Evolutionary conservation across 2,329 filamentous ascomycete species (phyloP).

Genomic region (Sclerotinia minor): DNA sequence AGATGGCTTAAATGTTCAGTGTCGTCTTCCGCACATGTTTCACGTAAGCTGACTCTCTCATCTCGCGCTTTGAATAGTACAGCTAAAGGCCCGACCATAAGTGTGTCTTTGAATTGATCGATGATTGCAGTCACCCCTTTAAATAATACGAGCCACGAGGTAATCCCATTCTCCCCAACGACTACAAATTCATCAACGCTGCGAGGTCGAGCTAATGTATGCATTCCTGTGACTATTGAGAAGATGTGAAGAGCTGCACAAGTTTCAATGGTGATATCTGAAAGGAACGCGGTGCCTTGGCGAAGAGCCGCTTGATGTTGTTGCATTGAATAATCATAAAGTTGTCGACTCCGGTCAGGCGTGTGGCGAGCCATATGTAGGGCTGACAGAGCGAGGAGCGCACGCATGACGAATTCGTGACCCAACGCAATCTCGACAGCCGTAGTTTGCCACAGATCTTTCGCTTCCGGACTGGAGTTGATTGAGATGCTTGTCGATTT

Average conservation of each 20-base stretch:
- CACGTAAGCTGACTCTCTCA: background rate
- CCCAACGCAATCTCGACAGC: constrained; percentile 47
- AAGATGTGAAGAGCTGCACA: constrained; percentile 42
- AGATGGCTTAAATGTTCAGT: background rate
- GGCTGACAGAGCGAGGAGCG: constrained; percentile 49
- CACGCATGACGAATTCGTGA: constrained; percentile 48
- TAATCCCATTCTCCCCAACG: constrained; percentile 37
- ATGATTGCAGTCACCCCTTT: background rate
- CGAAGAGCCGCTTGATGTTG: constrained; percentile 39
- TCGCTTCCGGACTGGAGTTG: constrained; percentile 44
- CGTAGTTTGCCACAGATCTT: constrained; percentile 48
- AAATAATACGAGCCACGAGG: constrained; percentile 43
- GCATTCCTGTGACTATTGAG: constrained; percentile 42
- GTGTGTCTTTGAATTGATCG: constrained; percentile 6
- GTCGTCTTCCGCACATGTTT: constrained; percentile 9
- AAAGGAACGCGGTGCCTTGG: constrained; percentile 39
- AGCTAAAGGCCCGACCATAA: background rate
- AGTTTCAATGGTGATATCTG: constrained; percentile 37
- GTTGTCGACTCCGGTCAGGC: constrained; percentile 42
- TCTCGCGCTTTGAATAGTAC: background rate
- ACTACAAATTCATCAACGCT: constrained; percentile 41
- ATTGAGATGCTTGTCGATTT: constrained; percentile 50
- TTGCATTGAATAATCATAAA: constrained; percentile 42
- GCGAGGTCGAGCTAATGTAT: constrained; percentile 42
- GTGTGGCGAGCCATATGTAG: constrained; percentile 48